Evolutionary conservation across 1,284 basidiomycete genomes (phyloP).

Genomic region (Apiotrichum montevideense): DNA sequence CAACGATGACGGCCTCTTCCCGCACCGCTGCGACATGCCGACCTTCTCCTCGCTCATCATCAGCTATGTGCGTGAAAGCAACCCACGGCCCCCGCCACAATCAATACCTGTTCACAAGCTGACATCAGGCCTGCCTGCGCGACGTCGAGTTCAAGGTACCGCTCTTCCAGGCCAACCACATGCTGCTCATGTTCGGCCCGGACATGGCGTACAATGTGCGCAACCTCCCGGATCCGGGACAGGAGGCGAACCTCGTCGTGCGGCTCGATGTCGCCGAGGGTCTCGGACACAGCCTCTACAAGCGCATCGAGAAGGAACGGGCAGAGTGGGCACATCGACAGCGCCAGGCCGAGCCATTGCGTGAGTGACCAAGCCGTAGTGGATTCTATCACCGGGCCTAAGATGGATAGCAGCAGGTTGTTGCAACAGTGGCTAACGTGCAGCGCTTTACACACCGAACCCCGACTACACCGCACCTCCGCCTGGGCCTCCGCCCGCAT

Average conservation of each 20-base stretch:
- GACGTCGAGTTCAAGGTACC: slow-evolving; percentile 35
- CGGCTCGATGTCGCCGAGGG: slow-evolving; percentile 37
- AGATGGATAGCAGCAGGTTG: too few species aligned
- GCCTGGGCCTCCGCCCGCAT: too few species aligned
- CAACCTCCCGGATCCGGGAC: slow-evolving; percentile 31
- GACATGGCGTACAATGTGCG: slow-evolving; percentile 11
- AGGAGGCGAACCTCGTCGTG: slow-evolving; percentile 25
- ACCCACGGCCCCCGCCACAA: neutral
- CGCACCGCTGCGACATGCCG: slow-evolving; percentile 16
- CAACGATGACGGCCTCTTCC: slow-evolving; percentile 5
- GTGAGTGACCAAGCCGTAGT: slow-evolving; percentile 22
- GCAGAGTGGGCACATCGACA: slow-evolving; percentile 19
- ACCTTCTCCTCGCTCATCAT: slow-evolving; percentile 27
- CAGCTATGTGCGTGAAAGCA: slow-evolving; percentile 28
- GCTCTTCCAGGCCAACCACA: slow-evolving; percentile 35
- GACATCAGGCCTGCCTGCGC: slow-evolving; percentile 14
- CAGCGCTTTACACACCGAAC: neutral
- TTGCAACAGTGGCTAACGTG: neutral
- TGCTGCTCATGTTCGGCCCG: slow-evolving; percentile 33
- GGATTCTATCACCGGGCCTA: too few species aligned
- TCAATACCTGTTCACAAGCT: too few species aligned
- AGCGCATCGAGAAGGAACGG: slow-evolving; percentile 40
- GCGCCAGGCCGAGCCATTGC: slow-evolving; percentile 28
- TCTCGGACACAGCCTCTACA: slow-evolving; percentile 36
- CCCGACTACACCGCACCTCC: neutral